Percentiles rank a stretch among this genome's conserved stretches.
Conservation (phyloP, 768 basidiomycete species). For the Macrolepiota albuminosa region DNA sequence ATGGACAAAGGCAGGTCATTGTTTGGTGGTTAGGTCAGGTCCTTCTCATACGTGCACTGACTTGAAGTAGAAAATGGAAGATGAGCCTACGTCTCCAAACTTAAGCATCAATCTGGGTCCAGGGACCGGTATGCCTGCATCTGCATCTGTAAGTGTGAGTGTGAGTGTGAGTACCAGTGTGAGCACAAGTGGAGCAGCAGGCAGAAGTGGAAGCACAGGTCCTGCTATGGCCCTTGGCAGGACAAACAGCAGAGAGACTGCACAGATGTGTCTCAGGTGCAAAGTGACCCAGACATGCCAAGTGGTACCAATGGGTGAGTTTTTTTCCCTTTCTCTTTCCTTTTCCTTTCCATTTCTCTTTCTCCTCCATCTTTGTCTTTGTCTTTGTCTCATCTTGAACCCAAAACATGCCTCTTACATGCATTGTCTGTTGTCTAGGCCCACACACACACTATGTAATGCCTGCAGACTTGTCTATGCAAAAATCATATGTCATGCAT, state of each 20-base stretch:
- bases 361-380: too few species aligned
- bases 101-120: background rate
- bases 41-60: too few species aligned
- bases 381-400: background rate
- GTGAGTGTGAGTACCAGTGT: background rate
- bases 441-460: constrained; percentile 76
- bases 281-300: constrained; percentile 78
- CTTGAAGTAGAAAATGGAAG: background rate
- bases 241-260: constrained; percentile 2
- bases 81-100: background rate
- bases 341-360: too few species aligned
- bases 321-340: too few species aligned
- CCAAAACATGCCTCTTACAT: too few species aligned
- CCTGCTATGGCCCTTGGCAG: background rate
- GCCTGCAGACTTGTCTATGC: constrained; percentile 86
- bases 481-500: constrained; percentile 50
- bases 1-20: constrained; percentile 6
- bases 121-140: background rate
- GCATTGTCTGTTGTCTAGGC: constrained; percentile 31
- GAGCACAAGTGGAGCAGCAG: background rate
- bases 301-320: constrained; percentile 83
- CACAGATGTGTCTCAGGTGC: constrained; percentile 77
- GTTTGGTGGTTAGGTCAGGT: background rate
- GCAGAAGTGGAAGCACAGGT: background rate
- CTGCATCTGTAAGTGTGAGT: background rate